Conservation (phyloP, 2,329 filamentous ascomycete species). For the Talaromyces sp. region DNA sequence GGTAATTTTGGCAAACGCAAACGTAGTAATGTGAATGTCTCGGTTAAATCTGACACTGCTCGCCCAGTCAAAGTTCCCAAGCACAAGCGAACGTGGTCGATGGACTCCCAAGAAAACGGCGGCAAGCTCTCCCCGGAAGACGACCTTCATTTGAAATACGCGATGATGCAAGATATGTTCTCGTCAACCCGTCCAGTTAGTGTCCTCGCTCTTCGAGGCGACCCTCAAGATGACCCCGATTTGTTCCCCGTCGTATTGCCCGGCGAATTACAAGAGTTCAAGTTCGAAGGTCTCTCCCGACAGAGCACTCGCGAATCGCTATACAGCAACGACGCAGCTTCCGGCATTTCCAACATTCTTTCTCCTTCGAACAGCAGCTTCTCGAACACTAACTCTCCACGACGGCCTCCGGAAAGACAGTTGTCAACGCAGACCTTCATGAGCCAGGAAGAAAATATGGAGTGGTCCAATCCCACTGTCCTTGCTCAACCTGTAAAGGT, state of each 20-base stretch:
- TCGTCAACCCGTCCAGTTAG: constrained; percentile 43
- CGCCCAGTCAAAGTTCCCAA: constrained; percentile 79
- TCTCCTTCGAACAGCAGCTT: constrained; percentile 41
- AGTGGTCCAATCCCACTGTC: constrained; percentile 25
- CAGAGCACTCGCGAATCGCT: constrained; percentile 32
- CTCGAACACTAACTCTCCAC: constrained; percentile 36
- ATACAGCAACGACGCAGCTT: constrained; percentile 32
- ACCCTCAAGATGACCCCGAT: constrained; percentile 46
- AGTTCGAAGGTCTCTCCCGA: constrained; percentile 29
- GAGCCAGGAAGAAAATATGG: constrained; percentile 24
- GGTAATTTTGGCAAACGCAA: constrained; percentile 60
- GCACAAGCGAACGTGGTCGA: constrained; percentile 92
- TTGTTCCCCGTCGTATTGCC: constrained; percentile 40
- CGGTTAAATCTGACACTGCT: constrained; percentile 45
- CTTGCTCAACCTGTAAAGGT: constrained; percentile 32
- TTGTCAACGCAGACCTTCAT: constrained; percentile 20
- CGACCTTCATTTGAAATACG: constrained; percentile 44
- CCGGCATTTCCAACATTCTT: constrained; percentile 30
- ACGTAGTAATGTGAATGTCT: constrained; percentile 53
- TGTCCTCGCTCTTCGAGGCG: constrained; percentile 42
- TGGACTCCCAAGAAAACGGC: constrained; percentile 63
- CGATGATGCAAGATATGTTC: constrained; percentile 46
- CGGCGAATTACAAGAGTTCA: constrained; percentile 30
- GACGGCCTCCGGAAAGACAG: constrained; percentile 22
- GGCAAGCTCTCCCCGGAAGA: constrained; percentile 41